Evolutionary conservation across 2,329 filamentous ascomycete genomes (phyloP).

Genomic region (Paecilomyces sp.): DNA sequence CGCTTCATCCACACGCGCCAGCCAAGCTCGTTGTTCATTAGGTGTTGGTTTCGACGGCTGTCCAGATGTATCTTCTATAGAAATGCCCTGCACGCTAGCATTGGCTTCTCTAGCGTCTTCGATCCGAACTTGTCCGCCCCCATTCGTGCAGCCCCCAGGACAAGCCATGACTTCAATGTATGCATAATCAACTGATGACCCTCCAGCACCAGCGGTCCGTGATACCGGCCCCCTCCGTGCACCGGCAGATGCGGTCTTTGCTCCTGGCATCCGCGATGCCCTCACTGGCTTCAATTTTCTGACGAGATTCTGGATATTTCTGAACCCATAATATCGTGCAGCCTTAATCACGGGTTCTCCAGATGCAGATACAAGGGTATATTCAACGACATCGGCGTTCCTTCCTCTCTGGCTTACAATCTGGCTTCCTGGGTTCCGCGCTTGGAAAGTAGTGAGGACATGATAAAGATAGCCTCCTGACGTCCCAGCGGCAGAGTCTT

Average conservation of each 20-base stretch:
- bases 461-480: slow-evolving; percentile 87
- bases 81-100: slow-evolving; percentile 7
- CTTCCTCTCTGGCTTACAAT: slow-evolving; percentile 69
- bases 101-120: slow-evolving; percentile 56
- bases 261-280: slow-evolving; percentile 72
- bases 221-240: slow-evolving; percentile 22
- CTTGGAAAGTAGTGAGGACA: slow-evolving; percentile 67
- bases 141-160: slow-evolving; percentile 97
- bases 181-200: slow-evolving; percentile 58
- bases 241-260: slow-evolving; percentile 41
- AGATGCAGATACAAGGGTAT: slow-evolving; percentile 54
- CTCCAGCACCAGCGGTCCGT: slow-evolving; percentile 22
- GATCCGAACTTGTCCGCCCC: slow-evolving; percentile 88
- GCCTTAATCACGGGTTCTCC: slow-evolving; percentile 63
- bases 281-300: slow-evolving; percentile 79
- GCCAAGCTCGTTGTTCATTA: slow-evolving; percentile 79
- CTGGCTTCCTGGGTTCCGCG: slow-evolving; percentile 61
- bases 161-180: slow-evolving; percentile 99
- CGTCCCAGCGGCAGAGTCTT: slow-evolving; percentile 58
- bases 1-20: slow-evolving; percentile 75
- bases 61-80: slow-evolving; percentile 16
- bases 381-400: slow-evolving; percentile 88
- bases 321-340: slow-evolving; percentile 92
- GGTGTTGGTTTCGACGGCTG: slow-evolving; percentile 54
- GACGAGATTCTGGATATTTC: slow-evolving; percentile 97